These are phyloP conservation scores for Talaromyces sp. DNA, from an alignment of 2,329 filamentous ascomycete species.

Conservation along the genomic window DNA sequence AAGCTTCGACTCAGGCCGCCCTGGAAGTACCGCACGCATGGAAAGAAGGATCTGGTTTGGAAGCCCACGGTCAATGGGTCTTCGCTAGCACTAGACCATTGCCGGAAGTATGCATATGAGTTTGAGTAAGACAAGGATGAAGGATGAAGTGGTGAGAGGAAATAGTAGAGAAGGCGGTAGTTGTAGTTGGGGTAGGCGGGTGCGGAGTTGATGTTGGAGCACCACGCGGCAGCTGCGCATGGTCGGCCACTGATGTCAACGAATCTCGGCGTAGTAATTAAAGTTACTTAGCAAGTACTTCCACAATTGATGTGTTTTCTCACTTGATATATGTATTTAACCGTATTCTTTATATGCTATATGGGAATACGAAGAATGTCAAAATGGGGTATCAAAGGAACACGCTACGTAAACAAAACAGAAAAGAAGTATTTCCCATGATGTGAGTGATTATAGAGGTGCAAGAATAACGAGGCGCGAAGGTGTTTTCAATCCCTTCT, in stretches of 20 bases:
- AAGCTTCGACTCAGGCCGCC: slow-evolving; percentile 71
- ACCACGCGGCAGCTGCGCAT: slow-evolving; percentile 12
- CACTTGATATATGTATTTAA: not conserved
- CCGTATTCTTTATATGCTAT: not conserved
- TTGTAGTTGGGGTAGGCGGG: not conserved
- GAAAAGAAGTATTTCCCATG: not conserved
- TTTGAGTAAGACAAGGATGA: not conserved
- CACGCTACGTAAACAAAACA: slow-evolving; percentile 6
- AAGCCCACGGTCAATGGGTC: slow-evolving; percentile 22
- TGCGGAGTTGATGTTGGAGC: slow-evolving; percentile 1
- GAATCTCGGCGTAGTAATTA: not conserved
- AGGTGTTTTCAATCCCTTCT: slow-evolving; percentile 28
- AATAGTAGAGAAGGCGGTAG: not conserved
- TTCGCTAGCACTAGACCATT: slow-evolving; percentile 32
- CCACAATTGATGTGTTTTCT: not conserved
- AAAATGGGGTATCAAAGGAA: slow-evolving; percentile 14
- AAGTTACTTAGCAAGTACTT: not conserved
- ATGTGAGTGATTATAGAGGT: not conserved
- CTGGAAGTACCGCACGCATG: slow-evolving; percentile 77
- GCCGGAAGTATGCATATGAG: slow-evolving; percentile 15
- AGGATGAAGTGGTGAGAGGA: not conserved
- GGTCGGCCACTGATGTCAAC: slow-evolving; percentile 8
- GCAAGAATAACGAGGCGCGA: not conserved
- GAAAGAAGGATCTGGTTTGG: slow-evolving; percentile 38
- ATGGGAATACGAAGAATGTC: slow-evolving; percentile 2